Base-by-base conservation (phyloP, 1,284 basidiomycete genomes). In the Entoloma clypeatum region DNA sequence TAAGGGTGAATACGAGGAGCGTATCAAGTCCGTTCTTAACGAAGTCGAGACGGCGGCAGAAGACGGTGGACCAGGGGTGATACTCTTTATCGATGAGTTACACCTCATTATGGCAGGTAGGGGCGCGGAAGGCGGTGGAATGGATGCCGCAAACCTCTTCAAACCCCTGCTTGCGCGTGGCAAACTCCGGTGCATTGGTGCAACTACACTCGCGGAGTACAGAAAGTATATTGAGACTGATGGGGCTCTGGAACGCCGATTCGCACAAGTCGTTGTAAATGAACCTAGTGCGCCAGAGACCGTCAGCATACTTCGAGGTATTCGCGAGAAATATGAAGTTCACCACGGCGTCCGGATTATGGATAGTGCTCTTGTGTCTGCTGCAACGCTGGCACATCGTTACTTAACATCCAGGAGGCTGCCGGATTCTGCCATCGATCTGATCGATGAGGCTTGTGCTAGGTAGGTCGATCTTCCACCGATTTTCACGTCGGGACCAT, bases 1-100 rank as follows among this genome's bases (percentile, higher is more conserved):
- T 71, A 92, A 92, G 63, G 94, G 94, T 46, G 92, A 98, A 67
- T 99, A 94, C 65, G 95, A 99, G 66, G 95, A 99, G 62, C 86
- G 95, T 35, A 82, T 98, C 66, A 98, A 97, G 67, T 72, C 86
- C 9, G 92, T 98, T 45, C 70, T 98, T 37, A 81, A 81, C 62
- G 96, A 99, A 65, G 85, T 98, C 48, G 95, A 98, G 64, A 94
- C 96, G 65, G 81, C 89, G 3, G 72, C 83, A 0, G 82, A 92
- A 41, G 79, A 92, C 34, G 92, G 90, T 30, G 79, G 72, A 13
- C 74, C 71, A 3, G 84, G 86, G 17, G 80, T 97, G 56, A 92
- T 98, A 51, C 78, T 99, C 26, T 98, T 98, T 71, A 85, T 98
- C 55, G 94, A 99, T 58, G 95, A 98, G 61, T 71, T 93, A 13